Conservation (phyloP, 371 early-diverging fungal species). For the Sporodiniella umbellata region DNA sequence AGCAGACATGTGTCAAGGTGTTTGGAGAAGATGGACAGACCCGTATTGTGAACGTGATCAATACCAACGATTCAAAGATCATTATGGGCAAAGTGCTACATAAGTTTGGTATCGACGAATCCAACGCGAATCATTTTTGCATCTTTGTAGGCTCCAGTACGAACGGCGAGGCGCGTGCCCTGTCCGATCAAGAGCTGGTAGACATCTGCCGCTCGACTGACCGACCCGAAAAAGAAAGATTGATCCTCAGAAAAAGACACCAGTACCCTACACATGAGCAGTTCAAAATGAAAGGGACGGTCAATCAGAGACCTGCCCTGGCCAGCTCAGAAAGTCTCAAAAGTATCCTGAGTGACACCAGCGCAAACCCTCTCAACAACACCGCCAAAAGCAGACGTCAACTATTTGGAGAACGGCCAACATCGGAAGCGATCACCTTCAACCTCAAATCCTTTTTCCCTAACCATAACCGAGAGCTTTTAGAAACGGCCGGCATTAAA, state of each 20-base stretch:
- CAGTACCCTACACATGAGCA: conserved; percentile 60
- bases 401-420: conserved; percentile 93
- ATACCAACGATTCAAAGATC: conserved; percentile 50
- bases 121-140: conserved; percentile 57
- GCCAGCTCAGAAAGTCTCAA: background rate
- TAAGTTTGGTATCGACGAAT: conserved; percentile 64
- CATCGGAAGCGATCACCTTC: conserved; percentile 84
- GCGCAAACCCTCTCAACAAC: background rate
- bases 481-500: conserved; percentile 53
- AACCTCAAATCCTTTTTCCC: conserved; percentile 91
- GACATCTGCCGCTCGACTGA: conserved; percentile 68
- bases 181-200: conserved; percentile 69
- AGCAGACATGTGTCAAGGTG: conserved; percentile 67
- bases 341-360: background rate
- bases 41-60: conserved; percentile 61
- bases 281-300: conserved; percentile 53
- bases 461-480: conserved; percentile 44
- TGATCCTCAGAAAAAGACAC: conserved; percentile 75
- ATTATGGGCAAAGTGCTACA: conserved; percentile 62
- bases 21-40: conserved; percentile 69
- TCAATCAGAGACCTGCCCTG: conserved; percentile 21
- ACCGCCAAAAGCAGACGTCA: conserved; percentile 13
- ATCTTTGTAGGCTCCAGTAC: conserved; percentile 62
- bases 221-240: conserved; percentile 69
- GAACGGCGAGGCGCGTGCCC: conserved; percentile 62